phyloP scores from a whole-genome alignment of 2,329 filamentous ascomycete species.

The Apiospora pterosperma region DNA sequence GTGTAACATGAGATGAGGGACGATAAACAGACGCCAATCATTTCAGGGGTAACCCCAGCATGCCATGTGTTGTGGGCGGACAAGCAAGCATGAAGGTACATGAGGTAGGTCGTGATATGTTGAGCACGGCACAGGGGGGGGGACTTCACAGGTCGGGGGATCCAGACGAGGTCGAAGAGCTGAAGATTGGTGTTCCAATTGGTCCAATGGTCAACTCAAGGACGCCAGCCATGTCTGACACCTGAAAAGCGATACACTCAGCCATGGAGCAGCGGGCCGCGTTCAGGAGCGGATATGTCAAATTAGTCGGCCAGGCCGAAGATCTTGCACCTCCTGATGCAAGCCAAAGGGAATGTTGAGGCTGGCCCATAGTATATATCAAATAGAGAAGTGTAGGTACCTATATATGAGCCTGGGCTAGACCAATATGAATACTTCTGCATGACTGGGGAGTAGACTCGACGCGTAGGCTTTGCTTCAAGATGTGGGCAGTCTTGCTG shows the following conservation, averaged over 20 bases:
- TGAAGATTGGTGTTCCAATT: neutral
- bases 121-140: neutral
- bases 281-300: neutral
- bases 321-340: neutral
- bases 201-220: neutral
- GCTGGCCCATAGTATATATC: neutral
- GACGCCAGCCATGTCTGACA: neutral
- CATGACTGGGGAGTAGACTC: neutral
- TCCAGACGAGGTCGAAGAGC: neutral
- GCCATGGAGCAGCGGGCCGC: neutral
- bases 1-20: conserved; percentile 26
- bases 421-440: neutral
- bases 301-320: neutral
- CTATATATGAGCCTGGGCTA: neutral
- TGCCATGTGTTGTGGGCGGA: conserved; percentile 30
- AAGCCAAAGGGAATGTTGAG: neutral
- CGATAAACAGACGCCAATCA: conserved; percentile 19
- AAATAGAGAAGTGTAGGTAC: neutral
- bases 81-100: conserved; percentile 10
- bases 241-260: neutral
- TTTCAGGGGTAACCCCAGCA: conserved; percentile 10
- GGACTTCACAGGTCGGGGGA: neutral
- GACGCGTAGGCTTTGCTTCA: neutral
- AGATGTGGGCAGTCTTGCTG: neutral
- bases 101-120: neutral